Percentiles rank a stretch among this genome's conserved stretches.
Conservation (phyloP, 1,139 yeast genomes). For the Arxiozyma slooffiae region DNA sequence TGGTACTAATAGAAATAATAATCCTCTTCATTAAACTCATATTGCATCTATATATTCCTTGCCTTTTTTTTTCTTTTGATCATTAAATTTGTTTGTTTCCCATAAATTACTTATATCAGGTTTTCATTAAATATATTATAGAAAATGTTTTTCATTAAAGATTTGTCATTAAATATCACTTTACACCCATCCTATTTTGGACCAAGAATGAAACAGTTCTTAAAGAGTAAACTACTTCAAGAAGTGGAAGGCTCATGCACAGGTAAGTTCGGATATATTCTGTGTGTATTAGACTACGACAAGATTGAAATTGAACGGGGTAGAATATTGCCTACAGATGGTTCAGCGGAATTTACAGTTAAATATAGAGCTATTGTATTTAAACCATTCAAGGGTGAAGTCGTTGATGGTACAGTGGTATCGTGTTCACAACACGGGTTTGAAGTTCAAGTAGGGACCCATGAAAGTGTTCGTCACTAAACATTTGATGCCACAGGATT, state of each 20-base stretch:
- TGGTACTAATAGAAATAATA: not conserved
- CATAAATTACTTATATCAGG: too few species aligned
- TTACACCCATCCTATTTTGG: slow-evolving; percentile 97
- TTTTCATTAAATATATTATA: not conserved
- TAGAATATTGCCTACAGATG: slow-evolving; percentile 76
- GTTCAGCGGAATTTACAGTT: slow-evolving; percentile 94
- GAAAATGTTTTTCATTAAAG: slow-evolving; percentile 49
- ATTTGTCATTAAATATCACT: slow-evolving; percentile 80
- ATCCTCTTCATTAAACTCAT: not conserved
- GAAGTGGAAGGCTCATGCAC: slow-evolving; percentile 99
- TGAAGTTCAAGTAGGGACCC: slow-evolving; percentile 97
- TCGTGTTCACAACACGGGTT: slow-evolving; percentile 95
- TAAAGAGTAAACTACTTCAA: slow-evolving; percentile 77
- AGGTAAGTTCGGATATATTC: slow-evolving; percentile 95
- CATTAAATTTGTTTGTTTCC: not conserved
- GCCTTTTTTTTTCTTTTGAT: too few species aligned
- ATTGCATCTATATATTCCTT: slow-evolving; percentile 3
- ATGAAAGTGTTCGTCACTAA: slow-evolving; percentile 89
- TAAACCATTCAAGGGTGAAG: slow-evolving; percentile 98
- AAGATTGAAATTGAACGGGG: slow-evolving; percentile 94
- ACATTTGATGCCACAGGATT: slow-evolving; percentile 87
- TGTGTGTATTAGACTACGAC: slow-evolving; percentile 92
- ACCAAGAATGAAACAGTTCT: slow-evolving; percentile 91
- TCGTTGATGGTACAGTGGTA: slow-evolving; percentile 91
- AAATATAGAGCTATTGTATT: slow-evolving; percentile 94